These are phyloP conservation scores for Fusarium sp. DNA, from an alignment of 2,329 filamentous ascomycete species.

Conservation along the genomic window DNA sequence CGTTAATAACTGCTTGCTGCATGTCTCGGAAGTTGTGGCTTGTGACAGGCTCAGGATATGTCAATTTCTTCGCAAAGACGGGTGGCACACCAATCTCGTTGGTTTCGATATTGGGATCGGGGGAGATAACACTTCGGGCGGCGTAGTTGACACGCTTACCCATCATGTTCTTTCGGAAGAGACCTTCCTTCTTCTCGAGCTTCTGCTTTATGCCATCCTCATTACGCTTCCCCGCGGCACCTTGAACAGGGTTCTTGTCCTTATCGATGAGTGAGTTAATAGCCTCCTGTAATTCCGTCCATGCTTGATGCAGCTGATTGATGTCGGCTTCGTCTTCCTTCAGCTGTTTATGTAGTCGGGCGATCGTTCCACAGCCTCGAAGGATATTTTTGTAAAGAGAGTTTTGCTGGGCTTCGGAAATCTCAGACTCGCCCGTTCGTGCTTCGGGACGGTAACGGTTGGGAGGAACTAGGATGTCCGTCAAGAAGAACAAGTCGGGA, in stretches of 20 bases:
- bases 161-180: constrained; percentile 99
- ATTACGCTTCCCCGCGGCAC: constrained; percentile 79
- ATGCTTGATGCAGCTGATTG: constrained; percentile 82
- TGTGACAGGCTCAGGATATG: constrained; percentile 96
- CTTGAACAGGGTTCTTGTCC: constrained; percentile 85
- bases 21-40: constrained; percentile 97
- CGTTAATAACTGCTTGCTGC: constrained; percentile 96
- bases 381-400: constrained; percentile 87
- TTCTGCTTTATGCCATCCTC: constrained; percentile 98
- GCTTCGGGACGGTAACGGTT: constrained; percentile 93
- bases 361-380: constrained; percentile 77
- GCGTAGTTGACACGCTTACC: constrained; percentile 99
- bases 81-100: constrained; percentile 98
- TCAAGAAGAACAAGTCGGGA: constrained; percentile 94
- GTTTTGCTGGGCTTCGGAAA: constrained; percentile 91
- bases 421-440: constrained; percentile 80
- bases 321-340: constrained; percentile 64
- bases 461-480: constrained; percentile 87
- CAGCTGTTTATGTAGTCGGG: constrained; percentile 72
- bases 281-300: constrained; percentile 85
- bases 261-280: constrained; percentile 95
- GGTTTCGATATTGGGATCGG: constrained; percentile 98
- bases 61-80: constrained; percentile 96
- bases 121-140: constrained; percentile 96
- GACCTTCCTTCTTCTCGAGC: constrained; percentile 97